Percentiles rank a stretch among this genome's conserved stretches.
phyloP scores from a whole-genome alignment of 441 rosid genomes.

The Breynia disticha region DNA sequence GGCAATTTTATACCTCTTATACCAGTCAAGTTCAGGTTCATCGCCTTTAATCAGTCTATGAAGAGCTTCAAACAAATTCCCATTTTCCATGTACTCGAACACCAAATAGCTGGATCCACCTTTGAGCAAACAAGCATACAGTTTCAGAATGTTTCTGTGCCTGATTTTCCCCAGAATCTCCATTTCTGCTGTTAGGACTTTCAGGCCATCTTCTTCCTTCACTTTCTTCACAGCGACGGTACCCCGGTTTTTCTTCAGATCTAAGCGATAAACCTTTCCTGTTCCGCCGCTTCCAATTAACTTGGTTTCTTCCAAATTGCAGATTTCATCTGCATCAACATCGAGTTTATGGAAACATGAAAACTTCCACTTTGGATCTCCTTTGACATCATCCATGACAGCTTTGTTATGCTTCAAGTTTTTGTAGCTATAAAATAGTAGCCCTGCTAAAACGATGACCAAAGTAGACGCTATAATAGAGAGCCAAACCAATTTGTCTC shows the following conservation, averaged over 20 bases:
- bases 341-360: slow-evolving; percentile 60
- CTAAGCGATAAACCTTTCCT: slow-evolving; percentile 73
- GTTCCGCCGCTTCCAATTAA: slow-evolving; percentile 78
- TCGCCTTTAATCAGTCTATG: slow-evolving; percentile 42
- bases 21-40: slow-evolving; percentile 55
- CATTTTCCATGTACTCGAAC: slow-evolving; percentile 72
- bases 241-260: slow-evolving; percentile 48
- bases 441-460: slow-evolving; percentile 31
- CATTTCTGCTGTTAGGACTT: slow-evolving; percentile 57
- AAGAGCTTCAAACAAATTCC: slow-evolving; percentile 62
- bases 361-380: slow-evolving; percentile 42
- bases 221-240: slow-evolving; percentile 76
- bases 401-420: slow-evolving; percentile 32
- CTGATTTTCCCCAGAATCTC: slow-evolving; percentile 70
- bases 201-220: slow-evolving; percentile 42
- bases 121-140: slow-evolving; percentile 55
- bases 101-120: slow-evolving; percentile 62
- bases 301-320: slow-evolving; percentile 46
- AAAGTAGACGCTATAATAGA: slow-evolving; percentile 32
- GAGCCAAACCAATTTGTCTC: slow-evolving; percentile 31
- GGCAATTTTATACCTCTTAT: slow-evolving; percentile 54
- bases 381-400: slow-evolving; percentile 18
- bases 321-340: slow-evolving; percentile 64
- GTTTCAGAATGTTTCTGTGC: slow-evolving; percentile 71
- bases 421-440: slow-evolving; percentile 38